Conservation (phyloP, 202 grass and related monocot genomes). For the Setaria italica region DNA sequence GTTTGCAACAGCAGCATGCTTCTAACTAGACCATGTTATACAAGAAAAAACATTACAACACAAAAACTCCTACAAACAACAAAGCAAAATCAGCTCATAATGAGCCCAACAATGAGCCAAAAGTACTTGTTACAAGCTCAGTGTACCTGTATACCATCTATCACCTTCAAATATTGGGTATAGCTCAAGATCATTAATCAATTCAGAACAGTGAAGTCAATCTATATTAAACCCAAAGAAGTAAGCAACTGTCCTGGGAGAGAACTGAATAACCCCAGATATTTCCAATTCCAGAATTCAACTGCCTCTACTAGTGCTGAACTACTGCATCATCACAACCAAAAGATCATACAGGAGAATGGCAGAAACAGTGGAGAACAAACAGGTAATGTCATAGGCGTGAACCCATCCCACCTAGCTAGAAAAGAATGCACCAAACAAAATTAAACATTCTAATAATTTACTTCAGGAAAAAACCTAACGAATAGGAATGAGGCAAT, state of each 20-base stretch:
- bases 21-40: background rate
- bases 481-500: background rate
- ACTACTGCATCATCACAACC: background rate
- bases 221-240: background rate
- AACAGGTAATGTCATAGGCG: background rate
- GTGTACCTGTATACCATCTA: background rate
- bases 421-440: background rate
- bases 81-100: background rate
- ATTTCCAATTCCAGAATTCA: background rate
- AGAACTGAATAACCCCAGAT: background rate
- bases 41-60: background rate
- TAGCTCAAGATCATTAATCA: background rate
- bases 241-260: background rate
- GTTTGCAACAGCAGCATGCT: background rate
- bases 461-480: background rate
- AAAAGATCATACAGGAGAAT: background rate
- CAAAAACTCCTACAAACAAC: background rate
- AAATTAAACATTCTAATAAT: background rate
- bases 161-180: background rate
- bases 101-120: background rate
- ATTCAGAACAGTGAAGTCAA: background rate
- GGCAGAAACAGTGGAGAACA: background rate
- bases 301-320: background rate
- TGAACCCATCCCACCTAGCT: background rate
- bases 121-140: background rate